Evolutionary conservation across 805 yeast genomes (phyloP).

Genomic region (Yamadazyma laniorum): DNA sequence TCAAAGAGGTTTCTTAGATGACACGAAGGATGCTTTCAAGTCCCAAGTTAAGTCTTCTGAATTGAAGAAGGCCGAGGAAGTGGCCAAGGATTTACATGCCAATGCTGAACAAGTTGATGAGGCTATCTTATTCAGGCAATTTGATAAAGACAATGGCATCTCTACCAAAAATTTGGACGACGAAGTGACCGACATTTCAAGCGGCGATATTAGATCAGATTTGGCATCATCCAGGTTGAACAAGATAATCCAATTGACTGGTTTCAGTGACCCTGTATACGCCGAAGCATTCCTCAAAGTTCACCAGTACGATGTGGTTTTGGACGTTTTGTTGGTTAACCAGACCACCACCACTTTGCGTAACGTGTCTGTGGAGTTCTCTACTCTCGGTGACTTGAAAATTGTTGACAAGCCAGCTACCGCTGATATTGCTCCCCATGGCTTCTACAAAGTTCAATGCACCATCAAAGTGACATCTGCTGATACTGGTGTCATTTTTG

Average conservation of each 20-base stretch:
- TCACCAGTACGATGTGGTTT: slow-evolving; percentile 94
- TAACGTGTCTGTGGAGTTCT: slow-evolving; percentile 90
- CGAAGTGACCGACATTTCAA: slow-evolving; percentile 56
- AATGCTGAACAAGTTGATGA: slow-evolving; percentile 79
- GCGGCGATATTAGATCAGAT: slow-evolving; percentile 50
- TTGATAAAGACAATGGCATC: slow-evolving; percentile 41
- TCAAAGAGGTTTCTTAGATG: slow-evolving; percentile 76
- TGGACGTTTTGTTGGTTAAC: slow-evolving; percentile 90
- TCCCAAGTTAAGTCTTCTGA: slow-evolving; percentile 63
- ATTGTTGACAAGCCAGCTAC: slow-evolving; percentile 89
- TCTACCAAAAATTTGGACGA: slow-evolving; percentile 37
- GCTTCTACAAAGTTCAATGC: slow-evolving; percentile 84
- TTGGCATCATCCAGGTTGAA: slow-evolving; percentile 74
- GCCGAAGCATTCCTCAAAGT: slow-evolving; percentile 96
- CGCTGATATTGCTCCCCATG: slow-evolving; percentile 94
- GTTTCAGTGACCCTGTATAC: slow-evolving; percentile 95
- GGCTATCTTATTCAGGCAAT: slow-evolving; percentile 74
- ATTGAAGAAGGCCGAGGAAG: slow-evolving; percentile 52
- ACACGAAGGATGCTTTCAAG: slow-evolving; percentile 82
- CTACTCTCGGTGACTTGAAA: slow-evolving; percentile 92
- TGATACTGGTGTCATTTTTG: slow-evolving; percentile 97
- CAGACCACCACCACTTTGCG: slow-evolving; percentile 91
- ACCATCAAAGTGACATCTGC: slow-evolving; percentile 95
- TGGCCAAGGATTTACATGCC: slow-evolving; percentile 56
- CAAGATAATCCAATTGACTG: slow-evolving; percentile 92